Evolutionary conservation across 345 rosid genomes (phyloP), one percentile per base, ranked within the genome.

Genomic region (Brassica juncea): DNA sequence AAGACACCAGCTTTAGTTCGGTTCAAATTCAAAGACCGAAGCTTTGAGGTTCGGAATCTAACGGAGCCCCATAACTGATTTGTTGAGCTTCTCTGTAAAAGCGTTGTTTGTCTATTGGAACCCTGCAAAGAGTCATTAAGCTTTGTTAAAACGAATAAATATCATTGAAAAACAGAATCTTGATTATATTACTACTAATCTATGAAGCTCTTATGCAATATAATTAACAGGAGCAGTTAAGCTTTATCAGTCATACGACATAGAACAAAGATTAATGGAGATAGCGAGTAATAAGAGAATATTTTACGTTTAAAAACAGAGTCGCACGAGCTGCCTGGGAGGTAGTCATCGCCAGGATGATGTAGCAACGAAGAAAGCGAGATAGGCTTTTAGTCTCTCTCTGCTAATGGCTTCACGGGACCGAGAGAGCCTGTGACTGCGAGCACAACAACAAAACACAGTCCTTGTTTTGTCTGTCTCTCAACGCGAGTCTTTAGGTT

Each of bases 31-130:
- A 61, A 8, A n/a, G 68, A 75, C 39, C 73, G 64, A 2, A 15
- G 19, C 23, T 31, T 70, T 4, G 79, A 76, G 67, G 80, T 70
- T 74, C 61, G 64, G 39, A 64, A 69, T 69, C 81, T 63, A 44
- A 76, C 37, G 3, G 83, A 70, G 5, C 88, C 90, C 92, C 91
- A 85, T 3, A 90, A 70, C 10, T 82, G 87, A 62, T 63, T 65
- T 1, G 76, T 78, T 21, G 81, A 75, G 74, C 74, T 82, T 32
- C 83, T 37, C 37, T 83, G 83, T 73, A 90, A 62, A 69, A 88
- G 86, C 84, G 84, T 79, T 34, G 88, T 75, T 73, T 86, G 89
- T 77, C 94, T 83, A 16, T 76, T 68, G n/a, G 87, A 84, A 44
- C 92, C 92, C 94, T 90, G 88, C 78, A 80, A 80, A 2, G 2